Evolutionary conservation across 1,139 yeast species (phyloP), one percentile per base, ranked within the genome.

Genomic region (Blastobotrys niveus): DNA sequence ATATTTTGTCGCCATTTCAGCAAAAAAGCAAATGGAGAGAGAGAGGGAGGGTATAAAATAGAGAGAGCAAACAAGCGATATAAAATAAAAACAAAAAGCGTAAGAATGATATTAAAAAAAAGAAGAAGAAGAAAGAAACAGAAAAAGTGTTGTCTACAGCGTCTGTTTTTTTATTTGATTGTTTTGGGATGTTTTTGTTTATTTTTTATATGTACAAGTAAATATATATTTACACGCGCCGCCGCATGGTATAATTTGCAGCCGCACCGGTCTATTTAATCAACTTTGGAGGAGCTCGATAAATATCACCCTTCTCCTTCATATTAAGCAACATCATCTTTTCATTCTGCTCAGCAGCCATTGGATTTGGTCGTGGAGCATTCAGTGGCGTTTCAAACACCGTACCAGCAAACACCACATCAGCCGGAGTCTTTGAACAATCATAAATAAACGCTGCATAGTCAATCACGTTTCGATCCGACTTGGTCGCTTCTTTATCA

Each of bases 361-460:
- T 51, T 24, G 61, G 60, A 35, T 60, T 63, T 3, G 69, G 68
- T 52, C 63, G 52, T 3, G 68, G 67, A n/a, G 56, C 56, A 10
- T 51, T 55, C 19, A 62, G 47, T 1, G 67, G 66, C 14, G 66
- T 76, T 58, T 86, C 95, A 59, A 88, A 88, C 14, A 87, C 71
- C 9, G 93, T 77, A 14, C 96, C 96, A 26, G 86, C 86, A 51
- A 87, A 69, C 24, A 74, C 74, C 49, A 82, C 70, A 46, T 80
- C 79, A 8, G 66, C 54, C 3, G 70, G 70, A 46, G 80, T 74
- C 25, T 80, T 74, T 52, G 77, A 76, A 12, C 94, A 84, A 61
- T 88, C 86, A 54, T 87, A 73, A 34, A 87, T 74, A 63, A 76
- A 86, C 0, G 84, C 93, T 49, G 83, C 71, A 60, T 86, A 80